A percentile compares a stretch with the other conserved stretches of the same genome.
Conservation (phyloP, 2,329 filamentous ascomycete species). For the Incumbomyces delicatus region DNA sequence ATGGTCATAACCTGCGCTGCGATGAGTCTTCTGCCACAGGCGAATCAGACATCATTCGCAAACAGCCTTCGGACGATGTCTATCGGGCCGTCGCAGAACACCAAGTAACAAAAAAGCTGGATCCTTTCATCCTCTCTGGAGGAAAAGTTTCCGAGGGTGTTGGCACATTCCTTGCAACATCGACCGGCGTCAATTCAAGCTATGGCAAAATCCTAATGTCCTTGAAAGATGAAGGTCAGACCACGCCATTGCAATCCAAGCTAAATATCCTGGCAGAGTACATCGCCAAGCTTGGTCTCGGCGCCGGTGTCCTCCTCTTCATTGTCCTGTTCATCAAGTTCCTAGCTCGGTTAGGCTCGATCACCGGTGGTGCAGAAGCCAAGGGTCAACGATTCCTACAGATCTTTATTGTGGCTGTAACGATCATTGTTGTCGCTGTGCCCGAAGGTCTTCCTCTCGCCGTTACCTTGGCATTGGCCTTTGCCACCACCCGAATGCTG, state of each 20-base stretch:
- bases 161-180: constrained; percentile 65
- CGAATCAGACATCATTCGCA: constrained; percentile 64
- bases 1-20: constrained; percentile 56
- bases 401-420: constrained; percentile 50
- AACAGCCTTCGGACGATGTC: constrained; percentile 55
- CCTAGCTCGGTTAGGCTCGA: constrained; percentile 49
- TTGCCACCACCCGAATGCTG: constrained; percentile 54
- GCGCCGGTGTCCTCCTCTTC: constrained; percentile 65
- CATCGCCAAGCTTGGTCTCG: constrained; percentile 65
- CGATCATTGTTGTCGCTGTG: constrained; percentile 50
- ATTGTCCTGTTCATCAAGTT: constrained; percentile 72
- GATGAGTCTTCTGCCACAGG: constrained; percentile 70
- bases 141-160: constrained; percentile 68
- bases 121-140: constrained; percentile 73
- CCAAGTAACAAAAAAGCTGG: constrained; percentile 53
- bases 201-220: constrained; percentile 73
- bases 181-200: constrained; percentile 62
- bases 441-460: constrained; percentile 53
- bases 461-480: constrained; percentile 52
- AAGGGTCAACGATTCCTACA: constrained; percentile 51
- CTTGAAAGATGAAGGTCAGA: constrained; percentile 63
- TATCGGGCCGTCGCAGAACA: constrained; percentile 53
- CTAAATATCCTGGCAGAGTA: constrained; percentile 68
- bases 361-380: constrained; percentile 34
- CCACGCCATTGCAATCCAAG: constrained; percentile 69